phyloP scores from a whole-genome alignment of 495 filamentous ascomycete species.

The Hypoxylon fuscum region DNA sequence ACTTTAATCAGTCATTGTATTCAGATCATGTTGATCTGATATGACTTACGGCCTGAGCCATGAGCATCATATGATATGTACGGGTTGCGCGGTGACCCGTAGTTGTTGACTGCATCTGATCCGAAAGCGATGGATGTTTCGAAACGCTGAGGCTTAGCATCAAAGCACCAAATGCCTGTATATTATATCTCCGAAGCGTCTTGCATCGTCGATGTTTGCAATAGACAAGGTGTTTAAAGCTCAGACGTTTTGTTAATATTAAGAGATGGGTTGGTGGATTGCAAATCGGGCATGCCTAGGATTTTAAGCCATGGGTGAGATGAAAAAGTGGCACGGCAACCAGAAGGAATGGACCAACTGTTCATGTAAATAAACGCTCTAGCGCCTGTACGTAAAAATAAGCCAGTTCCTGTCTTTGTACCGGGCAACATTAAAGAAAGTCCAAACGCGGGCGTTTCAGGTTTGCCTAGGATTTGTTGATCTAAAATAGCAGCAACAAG shows the following conservation, averaged over 20 bases:
- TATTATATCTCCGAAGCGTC: not conserved
- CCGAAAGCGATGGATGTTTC: slow-evolving; percentile 4
- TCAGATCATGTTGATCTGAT: too few relatives aligned
- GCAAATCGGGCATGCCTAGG: slow-evolving; percentile 12
- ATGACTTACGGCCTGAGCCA: too few relatives aligned
- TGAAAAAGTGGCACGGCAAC: slow-evolving; percentile 26
- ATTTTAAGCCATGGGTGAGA: slow-evolving; percentile 16
- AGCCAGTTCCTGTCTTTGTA: slow-evolving; percentile 14
- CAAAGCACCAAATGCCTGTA: not conserved
- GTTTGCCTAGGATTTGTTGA: slow-evolving; percentile 12
- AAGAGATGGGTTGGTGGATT: slow-evolving; percentile 11
- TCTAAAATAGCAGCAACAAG: slow-evolving; percentile 28
- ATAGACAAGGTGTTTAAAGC: slow-evolving; percentile 6
- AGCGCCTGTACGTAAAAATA: slow-evolving; percentile 15
- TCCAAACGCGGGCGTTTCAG: slow-evolving; percentile 34
- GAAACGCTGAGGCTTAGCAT: not conserved
- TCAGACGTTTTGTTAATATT: slow-evolving; percentile 25
- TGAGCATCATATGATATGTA: not conserved
- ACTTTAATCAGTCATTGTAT: not conserved
- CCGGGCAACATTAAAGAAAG: slow-evolving; percentile 9
- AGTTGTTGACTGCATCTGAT: not conserved
- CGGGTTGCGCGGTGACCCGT: not conserved
- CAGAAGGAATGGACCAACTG: slow-evolving; percentile 10
- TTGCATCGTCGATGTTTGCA: slow-evolving; percentile 1
- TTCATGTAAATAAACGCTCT: slow-evolving; percentile 17